Percentiles rank a stretch among this genome's conserved stretches.
These are phyloP conservation scores for Telopea speciosissima DNA, from an alignment of 177 flowering plant genomes.

Conservation along the genomic window DNA sequence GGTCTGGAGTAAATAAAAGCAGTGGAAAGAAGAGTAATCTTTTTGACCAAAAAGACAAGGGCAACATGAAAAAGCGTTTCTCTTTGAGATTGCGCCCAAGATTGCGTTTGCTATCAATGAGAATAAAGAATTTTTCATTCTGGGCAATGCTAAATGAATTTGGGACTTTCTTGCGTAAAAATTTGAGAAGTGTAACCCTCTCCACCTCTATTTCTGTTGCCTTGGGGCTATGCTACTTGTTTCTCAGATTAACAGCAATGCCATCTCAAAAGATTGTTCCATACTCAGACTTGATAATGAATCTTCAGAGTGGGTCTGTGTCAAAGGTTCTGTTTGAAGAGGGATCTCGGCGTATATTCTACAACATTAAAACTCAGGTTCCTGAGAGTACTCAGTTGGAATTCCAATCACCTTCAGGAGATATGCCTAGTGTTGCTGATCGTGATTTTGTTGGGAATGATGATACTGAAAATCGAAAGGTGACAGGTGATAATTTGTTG, in stretches of 20 bases:
- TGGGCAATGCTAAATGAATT: slow-evolving; percentile 39
- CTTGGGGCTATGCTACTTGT: slow-evolving; percentile 60
- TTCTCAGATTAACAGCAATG: slow-evolving; percentile 55
- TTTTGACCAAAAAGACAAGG: slow-evolving; percentile 20
- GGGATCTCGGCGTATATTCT: slow-evolving; percentile 82
- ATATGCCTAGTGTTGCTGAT: slow-evolving; percentile 18
- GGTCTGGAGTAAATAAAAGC: slow-evolving; percentile 17
- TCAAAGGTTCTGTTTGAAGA: slow-evolving; percentile 74
- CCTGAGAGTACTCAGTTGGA: slow-evolving; percentile 21
- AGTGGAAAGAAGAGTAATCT: slow-evolving; percentile 23
- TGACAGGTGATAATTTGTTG: slow-evolving; percentile 13
- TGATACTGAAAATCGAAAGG: background rate
- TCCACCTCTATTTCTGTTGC: slow-evolving; percentile 38
- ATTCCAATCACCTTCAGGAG: slow-evolving; percentile 9
- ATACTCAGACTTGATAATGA: slow-evolving; percentile 71
- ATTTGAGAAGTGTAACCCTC: slow-evolving; percentile 41
- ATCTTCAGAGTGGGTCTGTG: slow-evolving; percentile 61
- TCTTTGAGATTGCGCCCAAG: slow-evolving; percentile 68
- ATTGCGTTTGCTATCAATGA: slow-evolving; percentile 45
- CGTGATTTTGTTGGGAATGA: slow-evolving; percentile 13
- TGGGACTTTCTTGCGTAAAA: slow-evolving; percentile 43
- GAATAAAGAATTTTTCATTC: slow-evolving; percentile 37
- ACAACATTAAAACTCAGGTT: slow-evolving; percentile 28
- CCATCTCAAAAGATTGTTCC: slow-evolving; percentile 69
- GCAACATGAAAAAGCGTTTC: slow-evolving; percentile 32